Percentiles rank a stretch among this genome's conserved stretches.
Conservation (phyloP, 2,329 filamentous ascomycete genomes). For the Thielaviopsis punctulata region DNA sequence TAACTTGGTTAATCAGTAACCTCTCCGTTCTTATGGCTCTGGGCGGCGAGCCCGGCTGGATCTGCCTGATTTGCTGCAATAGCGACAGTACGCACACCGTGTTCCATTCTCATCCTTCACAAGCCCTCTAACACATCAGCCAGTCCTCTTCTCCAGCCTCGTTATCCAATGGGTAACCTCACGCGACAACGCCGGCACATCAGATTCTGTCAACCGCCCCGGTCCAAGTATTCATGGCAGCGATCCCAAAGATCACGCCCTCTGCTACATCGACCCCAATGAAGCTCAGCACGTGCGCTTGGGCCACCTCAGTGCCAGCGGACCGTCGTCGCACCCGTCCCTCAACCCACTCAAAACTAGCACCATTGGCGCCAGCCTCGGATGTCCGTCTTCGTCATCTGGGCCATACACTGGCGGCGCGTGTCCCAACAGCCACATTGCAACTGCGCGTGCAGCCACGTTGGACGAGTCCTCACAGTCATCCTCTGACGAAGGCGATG, state of each 20-base stretch:
- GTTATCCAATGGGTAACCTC: slow-evolving; percentile 46
- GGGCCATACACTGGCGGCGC: slow-evolving; percentile 4
- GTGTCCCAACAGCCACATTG: slow-evolving; percentile 1
- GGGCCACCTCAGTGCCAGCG: neutral
- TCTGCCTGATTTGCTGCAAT: slow-evolving; percentile 49
- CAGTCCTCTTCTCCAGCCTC: slow-evolving; percentile 42
- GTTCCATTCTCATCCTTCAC: neutral
- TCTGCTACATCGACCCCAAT: slow-evolving; percentile 3
- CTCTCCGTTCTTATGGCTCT: slow-evolving; percentile 40
- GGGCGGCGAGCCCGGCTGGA: slow-evolving; percentile 44
- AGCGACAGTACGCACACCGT: slow-evolving; percentile 31
- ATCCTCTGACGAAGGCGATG: slow-evolving; percentile 7
- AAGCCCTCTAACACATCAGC: neutral
- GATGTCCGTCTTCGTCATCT: neutral
- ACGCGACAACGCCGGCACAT: slow-evolving; percentile 24
- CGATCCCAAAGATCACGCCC: slow-evolving; percentile 1
- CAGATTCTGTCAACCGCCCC: slow-evolving; percentile 13
- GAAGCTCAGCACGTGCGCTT: neutral
- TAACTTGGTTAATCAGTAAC: slow-evolving; percentile 27
- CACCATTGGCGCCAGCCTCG: neutral
- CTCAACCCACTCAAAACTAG: neutral
- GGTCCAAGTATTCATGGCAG: slow-evolving; percentile 6
- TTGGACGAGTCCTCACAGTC: slow-evolving; percentile 1
- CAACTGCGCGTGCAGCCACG: slow-evolving; percentile 4
- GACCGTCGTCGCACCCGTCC: neutral